Evolutionary conservation across 2,329 filamentous ascomycete species (phyloP), one percentile per base, ranked within the genome.

Genomic region (Talaromyces sp.): DNA sequence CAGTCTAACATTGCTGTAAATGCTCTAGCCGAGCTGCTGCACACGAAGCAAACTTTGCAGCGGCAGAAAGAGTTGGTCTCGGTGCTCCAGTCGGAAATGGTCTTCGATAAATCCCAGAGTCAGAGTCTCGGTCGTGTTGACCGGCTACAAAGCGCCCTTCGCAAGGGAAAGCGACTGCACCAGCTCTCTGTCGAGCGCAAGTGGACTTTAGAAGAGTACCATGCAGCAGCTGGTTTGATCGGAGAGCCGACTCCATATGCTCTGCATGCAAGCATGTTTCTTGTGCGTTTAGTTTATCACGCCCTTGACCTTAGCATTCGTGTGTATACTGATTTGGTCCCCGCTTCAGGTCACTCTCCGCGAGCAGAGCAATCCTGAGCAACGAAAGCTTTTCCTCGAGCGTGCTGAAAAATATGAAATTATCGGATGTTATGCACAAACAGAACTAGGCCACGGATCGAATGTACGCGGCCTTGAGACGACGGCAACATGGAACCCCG

Each of bases 401-500:
- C 84, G 80, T 41, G 89, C 89, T 1, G 79, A 85, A 65, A 83
- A 83, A 49, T 91, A 91, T 75, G 80, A 90, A 70, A 84, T 86
- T 68, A 89, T 91, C 65, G 89, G 89, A 58, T 92, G 89, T 69
- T 93, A 93, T 68, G 89, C 89, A 8, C 89, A 93, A 75, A 93
- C 89, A 0, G 89, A 93, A 74, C 78, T 93, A 46, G 89, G 89
- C 19, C 89, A 93, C 70, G 89, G 89, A 17, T 89, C 86, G 17
- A 92, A 93, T 66, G 89, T 91, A 1, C 80, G 87, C 62, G 88
- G 88, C 13, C 78, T 90, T 13, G 87, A 90, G 75, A 90, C 87
- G 0, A 88, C 84, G 0, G 88, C 88, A 1, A 90, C 85, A 0
- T 92, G 88, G 88, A 88, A 90, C 68, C 78, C 84, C 0, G 78